Conservation (phyloP, 1,284 basidiomycete species). For the Trichosporon faecale region DNA sequence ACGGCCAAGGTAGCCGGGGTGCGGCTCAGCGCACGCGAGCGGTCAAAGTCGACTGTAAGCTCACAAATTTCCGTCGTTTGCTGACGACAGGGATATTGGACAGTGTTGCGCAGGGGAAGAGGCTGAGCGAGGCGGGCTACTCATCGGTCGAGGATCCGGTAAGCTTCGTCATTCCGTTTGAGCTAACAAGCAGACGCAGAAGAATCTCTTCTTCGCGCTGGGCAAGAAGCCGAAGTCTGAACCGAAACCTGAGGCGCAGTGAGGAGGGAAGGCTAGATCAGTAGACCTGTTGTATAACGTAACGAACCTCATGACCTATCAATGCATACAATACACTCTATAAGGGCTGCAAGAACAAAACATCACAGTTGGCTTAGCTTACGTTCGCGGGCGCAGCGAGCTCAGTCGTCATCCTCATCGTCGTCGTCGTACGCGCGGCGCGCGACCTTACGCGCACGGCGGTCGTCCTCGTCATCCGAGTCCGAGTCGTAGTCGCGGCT, state of each 20-base stretch:
- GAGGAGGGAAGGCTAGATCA: neutral
- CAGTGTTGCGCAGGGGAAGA: constrained; percentile 39
- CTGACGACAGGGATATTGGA: constrained; percentile 46
- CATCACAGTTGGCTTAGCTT: neutral
- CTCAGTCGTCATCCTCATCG: constrained; percentile 27
- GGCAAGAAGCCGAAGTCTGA: constrained; percentile 36
- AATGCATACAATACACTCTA: constrained; percentile 25
- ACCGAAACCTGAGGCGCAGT: neutral
- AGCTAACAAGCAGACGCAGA: constrained; percentile 32
- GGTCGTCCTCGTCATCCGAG: constrained; percentile 21
- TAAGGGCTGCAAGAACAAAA: constrained; percentile 9
- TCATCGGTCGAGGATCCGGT: constrained; percentile 47
- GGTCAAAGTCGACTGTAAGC: constrained; percentile 49
- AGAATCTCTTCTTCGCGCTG: constrained; percentile 38
- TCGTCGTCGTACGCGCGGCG: constrained; percentile 21
- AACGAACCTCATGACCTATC: constrained; percentile 9
- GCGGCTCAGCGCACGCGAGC: constrained; percentile 40
- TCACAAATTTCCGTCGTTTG: neutral
- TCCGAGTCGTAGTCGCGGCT: constrained; percentile 25
- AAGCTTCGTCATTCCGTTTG: too few species aligned
- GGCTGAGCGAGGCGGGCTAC: constrained; percentile 47
- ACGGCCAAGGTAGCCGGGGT: constrained; percentile 41
- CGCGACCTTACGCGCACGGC: constrained; percentile 13
- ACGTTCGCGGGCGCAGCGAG: neutral
- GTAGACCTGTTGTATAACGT: neutral